These are phyloP conservation scores for Echinochloa phyllopogon DNA, from an alignment of 176 grass and related monocot species.

Conservation along the genomic window DNA sequence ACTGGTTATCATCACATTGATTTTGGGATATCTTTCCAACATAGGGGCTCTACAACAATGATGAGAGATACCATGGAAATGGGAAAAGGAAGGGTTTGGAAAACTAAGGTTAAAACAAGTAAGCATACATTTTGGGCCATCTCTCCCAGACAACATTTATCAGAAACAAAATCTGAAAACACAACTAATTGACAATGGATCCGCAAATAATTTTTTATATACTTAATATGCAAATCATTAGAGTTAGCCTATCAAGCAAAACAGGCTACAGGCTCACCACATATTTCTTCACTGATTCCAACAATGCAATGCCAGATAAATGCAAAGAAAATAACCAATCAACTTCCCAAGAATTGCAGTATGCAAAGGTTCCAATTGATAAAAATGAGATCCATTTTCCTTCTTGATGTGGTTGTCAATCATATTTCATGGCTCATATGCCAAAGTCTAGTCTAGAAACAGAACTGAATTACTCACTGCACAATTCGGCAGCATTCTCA, in stretches of 20 bases:
- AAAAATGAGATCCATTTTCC: not conserved
- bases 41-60: not conserved
- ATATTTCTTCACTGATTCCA: not conserved
- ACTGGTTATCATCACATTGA: not conserved
- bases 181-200: not conserved
- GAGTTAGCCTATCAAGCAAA: slow-evolving; percentile 16
- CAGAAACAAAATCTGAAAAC: not conserved
- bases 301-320: slow-evolving; percentile 9
- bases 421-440: not conserved
- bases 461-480: not conserved
- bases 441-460: not conserved
- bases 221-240: not conserved
- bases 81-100: not conserved
- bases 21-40: not conserved
- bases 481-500: not conserved
- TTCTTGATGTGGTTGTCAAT: not conserved
- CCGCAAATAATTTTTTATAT: not conserved
- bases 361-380: not conserved
- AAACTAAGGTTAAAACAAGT: not conserved
- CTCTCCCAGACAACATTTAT: not conserved
- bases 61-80: not conserved
- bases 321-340: not conserved
- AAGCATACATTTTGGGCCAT: not conserved
- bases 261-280: not conserved
- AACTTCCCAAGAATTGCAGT: not conserved